phyloP scores from a whole-genome alignment of 441 rosid genomes.

The Populus tomentosa region DNA sequence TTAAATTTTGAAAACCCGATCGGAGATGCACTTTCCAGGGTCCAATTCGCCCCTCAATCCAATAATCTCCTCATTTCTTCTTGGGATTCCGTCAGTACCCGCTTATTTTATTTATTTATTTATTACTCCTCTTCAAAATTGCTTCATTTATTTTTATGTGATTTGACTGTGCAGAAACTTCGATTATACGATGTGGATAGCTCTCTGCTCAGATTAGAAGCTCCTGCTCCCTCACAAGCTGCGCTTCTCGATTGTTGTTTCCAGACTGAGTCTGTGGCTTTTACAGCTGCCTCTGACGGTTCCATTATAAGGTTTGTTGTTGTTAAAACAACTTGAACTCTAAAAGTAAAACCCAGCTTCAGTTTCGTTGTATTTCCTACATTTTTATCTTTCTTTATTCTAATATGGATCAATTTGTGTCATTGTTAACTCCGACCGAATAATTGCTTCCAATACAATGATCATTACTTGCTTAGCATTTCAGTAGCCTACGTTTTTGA shows the following conservation, averaged over 20 bases:
- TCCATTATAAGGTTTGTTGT: conserved; percentile 52
- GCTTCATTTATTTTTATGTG: not conserved
- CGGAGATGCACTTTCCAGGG: conserved; percentile 61
- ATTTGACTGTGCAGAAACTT: conserved; percentile 39
- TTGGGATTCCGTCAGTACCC: conserved; percentile 78
- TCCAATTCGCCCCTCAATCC: conserved; percentile 69
- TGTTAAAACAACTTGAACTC: not conserved
- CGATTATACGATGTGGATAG: conserved; percentile 70
- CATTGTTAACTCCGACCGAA: not conserved
- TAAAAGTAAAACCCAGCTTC: not conserved
- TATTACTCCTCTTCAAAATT: not conserved
- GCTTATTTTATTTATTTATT: not conserved
- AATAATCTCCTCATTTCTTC: conserved; percentile 81
- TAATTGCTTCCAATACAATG: not conserved
- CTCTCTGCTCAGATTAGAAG: conserved; percentile 42
- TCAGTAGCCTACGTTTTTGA: not conserved
- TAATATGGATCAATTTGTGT: not conserved
- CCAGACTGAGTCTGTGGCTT: conserved; percentile 47
- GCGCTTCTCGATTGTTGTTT: conserved; percentile 85
- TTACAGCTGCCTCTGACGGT: conserved; percentile 64
- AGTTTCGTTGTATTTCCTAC: not conserved
- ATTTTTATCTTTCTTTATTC: not conserved
- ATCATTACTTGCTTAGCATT: not conserved
- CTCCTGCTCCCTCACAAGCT: conserved; percentile 40
- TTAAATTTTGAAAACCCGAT: conserved; percentile 48